Evolutionary conservation across 257 asterid species (phyloP), one percentile per base, ranked within the genome.

Genomic region (Galeopsis tetrahit): DNA sequence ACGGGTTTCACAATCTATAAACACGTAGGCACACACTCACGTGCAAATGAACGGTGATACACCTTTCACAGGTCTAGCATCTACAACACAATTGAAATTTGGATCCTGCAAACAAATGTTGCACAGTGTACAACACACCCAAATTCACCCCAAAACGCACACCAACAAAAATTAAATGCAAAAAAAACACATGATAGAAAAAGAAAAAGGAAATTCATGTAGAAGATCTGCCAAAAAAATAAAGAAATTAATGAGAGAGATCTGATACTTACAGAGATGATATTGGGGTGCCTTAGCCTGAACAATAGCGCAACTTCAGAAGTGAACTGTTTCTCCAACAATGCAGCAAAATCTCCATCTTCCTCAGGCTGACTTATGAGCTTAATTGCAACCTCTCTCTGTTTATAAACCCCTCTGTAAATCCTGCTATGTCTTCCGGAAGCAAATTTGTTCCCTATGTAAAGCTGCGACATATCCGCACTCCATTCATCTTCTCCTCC

Each of bases 351-450:
- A 3, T 89, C 95, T n/a, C 93, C 88, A 73, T 94, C 99, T 70
- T 94, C 97, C 70, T 91, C 90, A 70, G 97, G 97, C 80, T 89
- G 97, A 73, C 97, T 91, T n/a, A 94, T 85, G 53, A 91, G 93
- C 83, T 94, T 94, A 73, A 94, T 91, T 9, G 97, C 99, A 7
- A 92, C 99, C 55, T 94, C 99, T 10, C 88, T 84, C 66, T 85
- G 91, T 85, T 91, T 85, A 13, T 94, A 94, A 63, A 91, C 83
- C 11, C 99, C 99, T 85, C 95, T 88, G 70, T 94, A 94, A 7
- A 94, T 91, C 64, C 99, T 83, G 77, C 99, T 94, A 57, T 94
- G 99, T 69, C 96, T 84, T 1, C 99, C 99, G 0, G 95, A 84
- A 31, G 99, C 99, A 75, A 94, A 94, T 46, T 94, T 94, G 63